These are phyloP conservation scores for Metschnikowia sp. DNA, from an alignment of 805 yeast species.

Conservation along the genomic window DNA sequence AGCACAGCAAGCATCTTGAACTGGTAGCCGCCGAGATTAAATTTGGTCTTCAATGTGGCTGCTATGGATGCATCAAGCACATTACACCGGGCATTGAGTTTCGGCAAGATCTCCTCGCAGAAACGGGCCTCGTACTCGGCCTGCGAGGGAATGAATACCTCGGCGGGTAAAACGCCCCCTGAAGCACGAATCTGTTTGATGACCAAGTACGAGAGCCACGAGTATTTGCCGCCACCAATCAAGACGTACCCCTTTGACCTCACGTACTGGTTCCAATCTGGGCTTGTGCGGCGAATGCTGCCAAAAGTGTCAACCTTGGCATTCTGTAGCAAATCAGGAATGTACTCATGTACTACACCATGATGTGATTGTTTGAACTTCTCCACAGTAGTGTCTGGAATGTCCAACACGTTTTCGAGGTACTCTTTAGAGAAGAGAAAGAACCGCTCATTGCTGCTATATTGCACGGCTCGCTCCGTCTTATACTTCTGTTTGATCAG, in stretches of 20 bases:
- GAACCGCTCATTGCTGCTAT: slow-evolving; percentile 36
- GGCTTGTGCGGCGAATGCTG: slow-evolving; percentile 26
- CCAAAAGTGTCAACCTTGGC: slow-evolving; percentile 35
- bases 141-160: slow-evolving; percentile 44
- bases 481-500: slow-evolving; percentile 44
- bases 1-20: slow-evolving; percentile 57
- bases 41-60: slow-evolving; percentile 11
- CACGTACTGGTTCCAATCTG: slow-evolving; percentile 37
- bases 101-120: slow-evolving; percentile 44
- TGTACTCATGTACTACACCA: slow-evolving; percentile 29
- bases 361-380: slow-evolving; percentile 38
- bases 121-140: slow-evolving; percentile 45
- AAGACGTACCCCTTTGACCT: slow-evolving; percentile 41
- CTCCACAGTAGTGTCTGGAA: slow-evolving; percentile 31
- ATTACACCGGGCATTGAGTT: slow-evolving; percentile 45
- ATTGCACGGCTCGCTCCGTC: slow-evolving; percentile 39
- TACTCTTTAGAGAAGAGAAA: slow-evolving; percentile 46
- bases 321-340: slow-evolving; percentile 26
- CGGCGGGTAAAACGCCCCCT: slow-evolving; percentile 49
- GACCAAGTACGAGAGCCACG: slow-evolving; percentile 49
- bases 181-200: slow-evolving; percentile 44
- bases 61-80: slow-evolving; percentile 33
- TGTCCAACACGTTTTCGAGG: slow-evolving; percentile 40
- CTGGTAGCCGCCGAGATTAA: slow-evolving; percentile 45
- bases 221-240: slow-evolving; percentile 52